Conservation (phyloP, 116 monocot genomes). For the Zostera marina region DNA sequence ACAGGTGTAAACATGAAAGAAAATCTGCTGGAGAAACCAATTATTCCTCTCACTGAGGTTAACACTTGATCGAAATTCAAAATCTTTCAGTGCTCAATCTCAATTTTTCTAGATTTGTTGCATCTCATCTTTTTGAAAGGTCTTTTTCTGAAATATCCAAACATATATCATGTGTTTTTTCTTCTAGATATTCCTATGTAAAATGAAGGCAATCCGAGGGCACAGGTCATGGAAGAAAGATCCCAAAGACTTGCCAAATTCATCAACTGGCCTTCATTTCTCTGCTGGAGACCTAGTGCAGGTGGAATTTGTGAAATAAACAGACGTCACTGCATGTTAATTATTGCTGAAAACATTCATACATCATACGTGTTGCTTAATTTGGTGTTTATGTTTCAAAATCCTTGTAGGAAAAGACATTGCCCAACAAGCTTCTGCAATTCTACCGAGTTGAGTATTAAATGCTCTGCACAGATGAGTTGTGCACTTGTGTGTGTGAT, state of each 20-base stretch:
- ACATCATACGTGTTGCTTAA: no score
- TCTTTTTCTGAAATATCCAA: no score
- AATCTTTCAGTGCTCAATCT: background rate
- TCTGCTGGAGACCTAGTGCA: constrained; percentile 19
- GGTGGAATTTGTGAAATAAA: constrained; percentile 12
- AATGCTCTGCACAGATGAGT: background rate
- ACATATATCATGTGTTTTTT: no score
- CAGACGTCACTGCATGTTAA: no score
- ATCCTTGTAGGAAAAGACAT: constrained; percentile 28
- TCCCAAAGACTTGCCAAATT: constrained; percentile 58
- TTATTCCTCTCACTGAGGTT: constrained; percentile 51
- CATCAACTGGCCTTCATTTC: constrained; percentile 73
- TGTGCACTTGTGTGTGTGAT: background rate
- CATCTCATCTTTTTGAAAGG: no score
- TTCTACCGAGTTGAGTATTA: constrained; percentile 37
- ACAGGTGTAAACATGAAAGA: constrained; percentile 37
- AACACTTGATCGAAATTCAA: background rate
- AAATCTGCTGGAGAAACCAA: constrained; percentile 46
- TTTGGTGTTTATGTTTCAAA: background rate
- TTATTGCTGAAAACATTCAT: no score
- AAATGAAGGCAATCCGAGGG: constrained; percentile 49
- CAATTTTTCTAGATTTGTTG: background rate
- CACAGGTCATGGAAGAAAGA: constrained; percentile 75
- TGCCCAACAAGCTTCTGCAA: constrained; percentile 38
- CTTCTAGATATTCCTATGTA: constrained; percentile 53